Percentiles rank a stretch among this genome's conserved stretches.
Evolutionary conservation across 306 rosid genomes (phyloP).

Genomic region (Dalbergia cultrata): DNA sequence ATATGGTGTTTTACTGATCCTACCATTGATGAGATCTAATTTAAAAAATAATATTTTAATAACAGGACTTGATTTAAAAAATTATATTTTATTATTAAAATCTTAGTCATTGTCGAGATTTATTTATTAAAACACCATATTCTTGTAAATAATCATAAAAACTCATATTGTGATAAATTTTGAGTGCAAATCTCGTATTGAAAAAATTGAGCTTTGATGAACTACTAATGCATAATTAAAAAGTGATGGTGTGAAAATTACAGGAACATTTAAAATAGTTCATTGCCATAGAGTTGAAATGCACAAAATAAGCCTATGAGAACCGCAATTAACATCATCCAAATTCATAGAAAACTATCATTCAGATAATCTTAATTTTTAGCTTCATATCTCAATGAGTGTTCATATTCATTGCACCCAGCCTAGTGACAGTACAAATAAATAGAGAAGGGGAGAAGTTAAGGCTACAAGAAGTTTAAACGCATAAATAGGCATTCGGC

Average conservation of each 20-base stretch:
- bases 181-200: too few species aligned
- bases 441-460: not conserved
- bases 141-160: too few species aligned
- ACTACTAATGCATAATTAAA: slow-evolving; percentile 14
- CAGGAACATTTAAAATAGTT: slow-evolving; percentile 2
- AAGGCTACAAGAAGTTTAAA: not conserved
- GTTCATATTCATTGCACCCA: not conserved
- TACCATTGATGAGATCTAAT: too few species aligned
- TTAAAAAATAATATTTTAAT: too few species aligned
- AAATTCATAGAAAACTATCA: not conserved
- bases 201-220: slow-evolving; percentile 12
- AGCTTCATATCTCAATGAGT: not conserved
- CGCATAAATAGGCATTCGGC: not conserved
- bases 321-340: slow-evolving; percentile 19
- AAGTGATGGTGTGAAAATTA: slow-evolving; percentile 30
- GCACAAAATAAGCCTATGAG: not conserved
- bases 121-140: too few species aligned
- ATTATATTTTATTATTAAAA: too few species aligned
- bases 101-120: too few species aligned
- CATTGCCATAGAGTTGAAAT: slow-evolving; percentile 5
- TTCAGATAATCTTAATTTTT: not conserved
- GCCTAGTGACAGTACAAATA: not conserved
- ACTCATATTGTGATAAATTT: too few species aligned
- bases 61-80: too few species aligned
- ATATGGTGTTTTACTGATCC: too few species aligned